A percentile compares a stretch with the other conserved stretches of the same genome.
These are phyloP conservation scores for Aspergillus bridgeri DNA, from an alignment of 495 filamentous ascomycete species.

Conservation along the genomic window DNA sequence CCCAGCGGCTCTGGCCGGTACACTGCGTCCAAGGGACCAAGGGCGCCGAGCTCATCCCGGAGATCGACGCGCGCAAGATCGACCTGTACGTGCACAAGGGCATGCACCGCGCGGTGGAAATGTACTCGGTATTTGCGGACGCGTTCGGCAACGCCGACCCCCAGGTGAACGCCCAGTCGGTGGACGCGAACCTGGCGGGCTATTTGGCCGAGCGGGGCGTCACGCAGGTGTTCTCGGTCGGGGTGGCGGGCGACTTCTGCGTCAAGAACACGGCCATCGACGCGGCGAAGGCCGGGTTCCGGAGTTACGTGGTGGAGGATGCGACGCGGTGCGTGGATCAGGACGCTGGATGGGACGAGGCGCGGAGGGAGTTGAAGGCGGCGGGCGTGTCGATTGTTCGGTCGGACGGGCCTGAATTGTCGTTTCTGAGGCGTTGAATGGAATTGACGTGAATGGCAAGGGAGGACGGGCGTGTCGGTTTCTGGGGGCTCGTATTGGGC, in stretches of 20 bases:
- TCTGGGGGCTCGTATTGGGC: background rate
- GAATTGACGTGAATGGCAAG: no score
- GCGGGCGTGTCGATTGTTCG: constrained; percentile 52
- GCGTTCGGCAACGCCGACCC: constrained; percentile 58
- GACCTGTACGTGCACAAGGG: constrained; percentile 76
- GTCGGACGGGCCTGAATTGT: constrained; percentile 45
- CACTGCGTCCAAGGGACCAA: constrained; percentile 78
- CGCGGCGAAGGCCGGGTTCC: constrained; percentile 71
- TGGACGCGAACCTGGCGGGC: constrained; percentile 57
- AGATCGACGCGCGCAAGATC: constrained; percentile 59
- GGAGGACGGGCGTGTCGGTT: background rate
- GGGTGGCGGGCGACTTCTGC: constrained; percentile 86
- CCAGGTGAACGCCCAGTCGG: constrained; percentile 34
- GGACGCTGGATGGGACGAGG: constrained; percentile 51
- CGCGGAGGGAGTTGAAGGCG: constrained; percentile 52
- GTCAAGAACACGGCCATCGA: constrained; percentile 78
- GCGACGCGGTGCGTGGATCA: constrained; percentile 67
- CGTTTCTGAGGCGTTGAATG: constrained; percentile 29
- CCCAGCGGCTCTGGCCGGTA: constrained; percentile 77
- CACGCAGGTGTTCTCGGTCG: constrained; percentile 77
- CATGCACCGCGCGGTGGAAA: constrained; percentile 67
- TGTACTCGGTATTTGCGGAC: constrained; percentile 87
- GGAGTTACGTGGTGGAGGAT: constrained; percentile 73
- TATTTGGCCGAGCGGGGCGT: constrained; percentile 55
- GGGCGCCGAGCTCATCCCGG: constrained; percentile 72